phyloP scores from a whole-genome alignment of 345 rosid genomes.

The Brassica cretica region DNA sequence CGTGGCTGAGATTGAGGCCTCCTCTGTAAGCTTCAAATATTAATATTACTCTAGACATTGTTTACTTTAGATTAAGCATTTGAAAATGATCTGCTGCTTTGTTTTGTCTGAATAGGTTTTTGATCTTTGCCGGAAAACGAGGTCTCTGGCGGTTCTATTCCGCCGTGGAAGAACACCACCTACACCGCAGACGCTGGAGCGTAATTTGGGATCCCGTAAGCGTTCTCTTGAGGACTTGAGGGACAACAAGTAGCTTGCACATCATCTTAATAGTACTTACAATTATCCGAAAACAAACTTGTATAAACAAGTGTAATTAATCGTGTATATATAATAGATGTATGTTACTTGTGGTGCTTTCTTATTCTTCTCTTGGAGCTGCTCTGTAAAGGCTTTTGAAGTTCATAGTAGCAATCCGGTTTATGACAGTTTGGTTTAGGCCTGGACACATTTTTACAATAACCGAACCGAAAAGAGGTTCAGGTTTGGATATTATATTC shows the following conservation, averaged over 20 bases:
- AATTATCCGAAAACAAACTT: constrained; percentile 8
- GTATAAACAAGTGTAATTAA: constrained; percentile 17
- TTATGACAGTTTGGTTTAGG: not conserved
- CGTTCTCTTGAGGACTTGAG: constrained; percentile 87
- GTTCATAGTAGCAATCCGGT: constrained; percentile 5
- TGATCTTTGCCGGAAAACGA: constrained; percentile 83
- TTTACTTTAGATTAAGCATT: not conserved
- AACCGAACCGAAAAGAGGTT: no score
- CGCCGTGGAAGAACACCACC: constrained; percentile 90
- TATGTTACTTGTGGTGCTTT: not conserved
- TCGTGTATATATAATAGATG: constrained; percentile 8
- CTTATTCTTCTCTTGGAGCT: not conserved
- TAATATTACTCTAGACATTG: not conserved
- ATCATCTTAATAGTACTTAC: not conserved
- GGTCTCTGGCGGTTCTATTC: constrained; percentile 80
- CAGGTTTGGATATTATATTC: no score
- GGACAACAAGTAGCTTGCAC: constrained; percentile 33
- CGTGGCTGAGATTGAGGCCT: constrained; percentile 92
- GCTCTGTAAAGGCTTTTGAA: not conserved
- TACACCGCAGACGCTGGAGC: constrained; percentile 79
- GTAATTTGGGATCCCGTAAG: constrained; percentile 77
- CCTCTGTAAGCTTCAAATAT: constrained; percentile 59
- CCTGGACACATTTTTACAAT: no score
- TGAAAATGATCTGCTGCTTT: not conserved
- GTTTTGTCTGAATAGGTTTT: constrained; percentile 55